These are phyloP conservation scores for Rhizophagus prolifer DNA, from an alignment of 192 early-diverging fungal genomes.

Conservation along the genomic window DNA sequence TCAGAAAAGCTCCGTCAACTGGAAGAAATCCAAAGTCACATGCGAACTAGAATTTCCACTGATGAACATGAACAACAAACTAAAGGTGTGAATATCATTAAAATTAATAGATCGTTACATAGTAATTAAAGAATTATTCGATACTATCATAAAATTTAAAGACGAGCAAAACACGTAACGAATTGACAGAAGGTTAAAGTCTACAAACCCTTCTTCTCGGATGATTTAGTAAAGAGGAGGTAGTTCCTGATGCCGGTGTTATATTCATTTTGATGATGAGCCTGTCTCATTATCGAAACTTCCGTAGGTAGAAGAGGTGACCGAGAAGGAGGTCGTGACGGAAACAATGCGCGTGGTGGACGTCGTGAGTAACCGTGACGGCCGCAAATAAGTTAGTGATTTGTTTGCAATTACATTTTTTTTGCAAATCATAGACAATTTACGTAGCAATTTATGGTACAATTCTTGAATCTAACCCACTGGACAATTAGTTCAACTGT, in stretches of 20 bases:
- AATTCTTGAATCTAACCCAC: too few relatives aligned
- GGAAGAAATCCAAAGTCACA: slow-evolving; percentile 81
- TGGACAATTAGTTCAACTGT: too few relatives aligned
- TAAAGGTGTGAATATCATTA: slow-evolving; percentile 66
- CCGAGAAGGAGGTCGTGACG: too few relatives aligned
- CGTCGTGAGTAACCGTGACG: too few relatives aligned
- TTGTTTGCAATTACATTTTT: too few relatives aligned
- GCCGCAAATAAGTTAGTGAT: too few relatives aligned
- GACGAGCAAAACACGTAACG: slow-evolving; percentile 21
- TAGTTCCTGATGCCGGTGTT: slow-evolving; percentile 45
- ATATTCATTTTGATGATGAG: not conserved
- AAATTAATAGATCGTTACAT: slow-evolving; percentile 89
- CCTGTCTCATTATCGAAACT: too few relatives aligned
- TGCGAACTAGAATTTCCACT: slow-evolving; percentile 75
- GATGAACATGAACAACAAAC: slow-evolving; percentile 61
- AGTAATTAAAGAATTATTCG: slow-evolving; percentile 82
- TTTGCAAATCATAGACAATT: too few relatives aligned
- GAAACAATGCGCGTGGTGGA: too few relatives aligned
- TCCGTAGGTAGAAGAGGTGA: too few relatives aligned
- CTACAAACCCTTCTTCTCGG: slow-evolving; percentile 62
- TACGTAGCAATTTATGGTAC: too few relatives aligned
- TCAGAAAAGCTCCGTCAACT: slow-evolving; percentile 60
- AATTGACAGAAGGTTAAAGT: slow-evolving; percentile 13
- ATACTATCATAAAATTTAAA: slow-evolving; percentile 76
- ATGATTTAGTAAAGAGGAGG: slow-evolving; percentile 52